Evolutionary conservation across 805 yeast species (phyloP), one percentile per base, ranked within the genome.

Genomic region (Candida khao-thaluensis): DNA sequence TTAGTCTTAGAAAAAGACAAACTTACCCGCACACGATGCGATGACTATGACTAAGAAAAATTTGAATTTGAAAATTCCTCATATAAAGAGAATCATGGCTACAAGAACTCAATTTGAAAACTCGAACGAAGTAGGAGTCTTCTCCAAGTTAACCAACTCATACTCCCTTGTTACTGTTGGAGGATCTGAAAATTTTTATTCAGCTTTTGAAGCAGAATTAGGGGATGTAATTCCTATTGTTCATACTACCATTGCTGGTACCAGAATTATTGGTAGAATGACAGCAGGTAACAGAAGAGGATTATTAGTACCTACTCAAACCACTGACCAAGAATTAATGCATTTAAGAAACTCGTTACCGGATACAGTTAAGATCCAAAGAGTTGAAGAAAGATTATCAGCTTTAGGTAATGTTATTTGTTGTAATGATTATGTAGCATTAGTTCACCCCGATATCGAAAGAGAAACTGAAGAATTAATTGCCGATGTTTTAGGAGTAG

Each of bases 251-350:
- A 93, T 93, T 54, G 97, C 97, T 22, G 99, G 99, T 53, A 90
- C 95, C 56, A 83, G 99, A 69, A 93, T 93, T 50, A 84, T 93
- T 45, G 99, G 99, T 57, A 79, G 99, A 66, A 85, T 93, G 95
- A 85, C 96, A 29, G 97, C 96, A 31, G 99, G 96, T 56, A 93
- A 93, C 77, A 84, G 99, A 73, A 81, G 98, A 63, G 99, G 99
- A 24, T 71, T 93, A 49, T 76, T 93, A 43, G 99, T 93, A 11
- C 99, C 99, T 46, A 85, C 95, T 9, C 96, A 90, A 66, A 93
- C 99, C 31, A 87, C 97, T 5, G 99, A 93, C 66, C 98, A 93
- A 68, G 99, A 93, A 67, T 79, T 93, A 51, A 93, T 89, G 83
- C 99, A 93, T 68, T 71, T 93, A 58, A 81, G 99, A 77, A 93